phyloP scores from a whole-genome alignment of 306 rosid species.

The Malus sieversii region DNA sequence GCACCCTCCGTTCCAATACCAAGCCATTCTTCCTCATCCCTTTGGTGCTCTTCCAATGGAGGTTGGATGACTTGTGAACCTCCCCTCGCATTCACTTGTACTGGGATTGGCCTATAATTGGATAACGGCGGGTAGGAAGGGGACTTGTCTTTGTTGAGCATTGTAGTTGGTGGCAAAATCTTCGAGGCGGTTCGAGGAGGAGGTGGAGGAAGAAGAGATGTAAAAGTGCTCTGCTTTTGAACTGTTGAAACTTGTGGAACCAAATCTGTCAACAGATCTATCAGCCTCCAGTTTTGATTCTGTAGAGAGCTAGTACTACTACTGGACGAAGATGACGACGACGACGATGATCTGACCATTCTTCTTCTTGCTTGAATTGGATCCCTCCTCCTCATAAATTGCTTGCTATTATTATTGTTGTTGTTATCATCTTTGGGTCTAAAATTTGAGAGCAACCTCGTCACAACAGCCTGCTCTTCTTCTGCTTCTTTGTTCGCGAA shows the following conservation, averaged over 20 bases:
- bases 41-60: slow-evolving; percentile 23
- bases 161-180: slow-evolving; percentile 19
- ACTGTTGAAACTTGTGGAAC: slow-evolving; percentile 14
- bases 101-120: slow-evolving; percentile 12
- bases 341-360: neutral
- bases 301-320: neutral
- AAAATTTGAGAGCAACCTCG: slow-evolving; percentile 19
- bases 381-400: slow-evolving; percentile 16
- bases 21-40: slow-evolving; percentile 31
- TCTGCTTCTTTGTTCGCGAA: slow-evolving; percentile 13
- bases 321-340: neutral
- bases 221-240: slow-evolving; percentile 9
- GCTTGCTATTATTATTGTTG: slow-evolving; percentile 7
- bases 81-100: slow-evolving; percentile 1
- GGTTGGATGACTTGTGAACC: slow-evolving; percentile 12
- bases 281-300: slow-evolving; percentile 17
- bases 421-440: slow-evolving; percentile 15
- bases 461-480: slow-evolving; percentile 23
- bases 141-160: neutral
- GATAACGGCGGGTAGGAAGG: neutral
- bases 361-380: slow-evolving; percentile 17
- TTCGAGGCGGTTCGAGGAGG: slow-evolving; percentile 25
- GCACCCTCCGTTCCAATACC: neutral
- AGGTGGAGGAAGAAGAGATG: slow-evolving; percentile 38
- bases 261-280: slow-evolving; percentile 19